Evolutionary conservation across 805 yeast genomes (phyloP).

Genomic region (Teunomyces funiuensis): DNA sequence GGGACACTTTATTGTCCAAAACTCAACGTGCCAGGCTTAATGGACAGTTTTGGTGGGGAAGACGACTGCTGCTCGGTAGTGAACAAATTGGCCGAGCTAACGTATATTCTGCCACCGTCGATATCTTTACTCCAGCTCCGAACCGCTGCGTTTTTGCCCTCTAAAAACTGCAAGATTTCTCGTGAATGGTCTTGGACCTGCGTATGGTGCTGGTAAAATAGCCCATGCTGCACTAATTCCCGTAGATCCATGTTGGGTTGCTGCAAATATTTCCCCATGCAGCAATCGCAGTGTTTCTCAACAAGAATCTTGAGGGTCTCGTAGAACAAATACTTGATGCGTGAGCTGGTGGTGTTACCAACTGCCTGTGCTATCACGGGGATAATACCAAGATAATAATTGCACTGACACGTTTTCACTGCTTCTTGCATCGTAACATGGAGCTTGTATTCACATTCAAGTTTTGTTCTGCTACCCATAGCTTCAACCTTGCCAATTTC

Average conservation of each 20-base stretch:
- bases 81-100: neutral
- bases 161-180: constrained; percentile 20
- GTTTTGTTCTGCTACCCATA: constrained; percentile 14
- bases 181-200: constrained; percentile 21
- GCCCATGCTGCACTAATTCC: constrained; percentile 33
- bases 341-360: constrained; percentile 17
- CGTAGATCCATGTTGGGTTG: constrained; percentile 25
- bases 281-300: constrained; percentile 29
- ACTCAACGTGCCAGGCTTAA: neutral
- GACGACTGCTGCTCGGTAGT: neutral
- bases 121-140: constrained; percentile 16
- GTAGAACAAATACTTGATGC: constrained; percentile 24
- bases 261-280: constrained; percentile 31
- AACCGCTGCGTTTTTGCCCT: constrained; percentile 9
- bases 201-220: constrained; percentile 26
- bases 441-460: constrained; percentile 16
- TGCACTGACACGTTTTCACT: constrained; percentile 19
- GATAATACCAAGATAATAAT: constrained; percentile 29
- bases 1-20: too few relatives aligned
- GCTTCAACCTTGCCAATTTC: constrained; percentile 24
- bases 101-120: constrained; percentile 13
- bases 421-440: constrained; percentile 17
- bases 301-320: constrained; percentile 22
- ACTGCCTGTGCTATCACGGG: constrained; percentile 38
- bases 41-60: neutral